Evolutionary conservation across 208 protist species (phyloP).

Genomic region (Phytomonas sp.): DNA sequence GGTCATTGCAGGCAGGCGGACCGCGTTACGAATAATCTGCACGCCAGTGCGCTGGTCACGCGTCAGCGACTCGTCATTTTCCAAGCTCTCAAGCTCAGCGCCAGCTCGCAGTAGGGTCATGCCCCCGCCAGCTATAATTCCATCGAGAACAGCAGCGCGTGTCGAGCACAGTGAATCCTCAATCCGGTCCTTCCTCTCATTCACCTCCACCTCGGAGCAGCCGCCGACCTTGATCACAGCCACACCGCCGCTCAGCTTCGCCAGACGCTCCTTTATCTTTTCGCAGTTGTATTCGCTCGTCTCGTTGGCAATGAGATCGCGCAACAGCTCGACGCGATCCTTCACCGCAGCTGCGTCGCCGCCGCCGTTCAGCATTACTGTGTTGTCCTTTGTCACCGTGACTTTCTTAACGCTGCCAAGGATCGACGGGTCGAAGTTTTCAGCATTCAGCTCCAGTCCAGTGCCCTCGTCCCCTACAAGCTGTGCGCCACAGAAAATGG

Average conservation of each 20-base stretch:
- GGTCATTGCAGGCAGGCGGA: slow-evolving; percentile 87
- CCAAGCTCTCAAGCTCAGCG: slow-evolving; percentile 76
- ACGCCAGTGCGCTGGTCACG: slow-evolving; percentile 95
- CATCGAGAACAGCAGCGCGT: slow-evolving; percentile 97
- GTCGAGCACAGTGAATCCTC: slow-evolving; percentile 99
- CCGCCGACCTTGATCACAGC: slow-evolving; percentile 97
- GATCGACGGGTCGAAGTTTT: slow-evolving; percentile 62
- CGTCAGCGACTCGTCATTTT: slow-evolving; percentile 36
- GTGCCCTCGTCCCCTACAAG: slow-evolving; percentile 90
- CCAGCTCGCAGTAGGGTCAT: slow-evolving; percentile 93
- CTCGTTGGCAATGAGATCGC: slow-evolving; percentile 75
- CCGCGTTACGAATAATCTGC: slow-evolving; percentile 90
- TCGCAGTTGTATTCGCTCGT: slow-evolving; percentile 94
- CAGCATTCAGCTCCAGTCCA: slow-evolving; percentile 76
- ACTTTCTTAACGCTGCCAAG: slow-evolving; percentile 83
- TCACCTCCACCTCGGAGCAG: slow-evolving; percentile 97
- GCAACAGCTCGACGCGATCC: slow-evolving; percentile 91
- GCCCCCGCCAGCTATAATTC: slow-evolving; percentile 98
- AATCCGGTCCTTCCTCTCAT: slow-evolving; percentile 99
- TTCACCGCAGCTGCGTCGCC: slow-evolving; percentile 87
- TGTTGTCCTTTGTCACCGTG: slow-evolving; percentile 95
- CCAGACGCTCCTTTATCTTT: slow-evolving; percentile 97
- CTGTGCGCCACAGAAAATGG: slow-evolving; percentile 94
- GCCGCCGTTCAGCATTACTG: slow-evolving; percentile 95
- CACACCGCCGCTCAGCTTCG: slow-evolving; percentile 96